phyloP scores from a whole-genome alignment of 805 yeast genomes.

The Saturnispora galanensis region DNA sequence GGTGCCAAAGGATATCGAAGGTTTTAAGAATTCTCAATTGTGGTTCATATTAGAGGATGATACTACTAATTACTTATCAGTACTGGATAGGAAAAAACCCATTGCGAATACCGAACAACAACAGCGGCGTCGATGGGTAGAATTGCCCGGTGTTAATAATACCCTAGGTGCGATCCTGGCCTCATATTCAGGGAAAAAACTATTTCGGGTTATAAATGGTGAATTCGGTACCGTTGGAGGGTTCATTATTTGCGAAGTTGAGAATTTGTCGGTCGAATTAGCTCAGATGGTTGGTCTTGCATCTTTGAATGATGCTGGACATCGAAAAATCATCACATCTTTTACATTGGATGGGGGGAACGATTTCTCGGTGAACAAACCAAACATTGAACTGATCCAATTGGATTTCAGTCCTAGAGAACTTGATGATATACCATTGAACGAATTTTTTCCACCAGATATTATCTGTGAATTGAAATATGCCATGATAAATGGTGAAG shows the following conservation, averaged over 20 bases:
- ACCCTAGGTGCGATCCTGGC: not conserved
- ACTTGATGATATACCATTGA: not conserved
- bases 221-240: not conserved
- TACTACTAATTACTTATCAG: too few relatives aligned
- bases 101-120: too few relatives aligned
- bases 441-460: conserved; percentile 1
- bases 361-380: too few relatives aligned
- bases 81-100: too few relatives aligned
- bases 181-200: not conserved
- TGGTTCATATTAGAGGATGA: not conserved
- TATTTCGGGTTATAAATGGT: not conserved
- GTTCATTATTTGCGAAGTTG: conserved; percentile 2
- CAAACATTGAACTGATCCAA: too few relatives aligned
- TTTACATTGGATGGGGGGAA: too few relatives aligned
- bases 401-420: not conserved
- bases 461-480: conserved; percentile 3
- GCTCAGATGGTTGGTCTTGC: too few relatives aligned
- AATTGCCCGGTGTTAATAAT: not conserved
- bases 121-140: too few relatives aligned
- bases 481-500: not conserved
- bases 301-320: too few relatives aligned
- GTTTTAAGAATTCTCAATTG: not conserved
- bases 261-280: not conserved
- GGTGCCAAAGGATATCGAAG: not conserved
- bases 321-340: too few relatives aligned